Evolutionary conservation across 768 basidiomycete species (phyloP).

Genomic region (Cubamyces sp.): DNA sequence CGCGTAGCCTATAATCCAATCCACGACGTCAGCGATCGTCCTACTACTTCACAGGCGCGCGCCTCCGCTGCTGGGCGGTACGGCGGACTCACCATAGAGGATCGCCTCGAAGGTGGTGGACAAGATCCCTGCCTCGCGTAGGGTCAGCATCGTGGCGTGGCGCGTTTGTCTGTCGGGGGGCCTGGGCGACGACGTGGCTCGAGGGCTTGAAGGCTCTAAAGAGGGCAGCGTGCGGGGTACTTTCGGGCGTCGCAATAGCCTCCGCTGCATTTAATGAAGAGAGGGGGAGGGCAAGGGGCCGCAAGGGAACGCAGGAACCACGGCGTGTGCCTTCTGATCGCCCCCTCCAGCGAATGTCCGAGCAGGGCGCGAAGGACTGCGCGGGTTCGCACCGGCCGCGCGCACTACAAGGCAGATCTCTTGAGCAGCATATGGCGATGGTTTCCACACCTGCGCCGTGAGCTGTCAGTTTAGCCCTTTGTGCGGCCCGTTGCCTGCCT

Average conservation of each 20-base stretch:
- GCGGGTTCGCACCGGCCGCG: background rate
- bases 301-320: conserved; percentile 8
- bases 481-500: too few species aligned
- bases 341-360: background rate
- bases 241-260: background rate
- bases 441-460: too few species aligned
- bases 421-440: too few species aligned
- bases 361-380: background rate
- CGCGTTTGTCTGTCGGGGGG: background rate
- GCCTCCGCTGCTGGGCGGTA: too few species aligned
- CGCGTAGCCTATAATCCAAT: conserved; percentile 24
- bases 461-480: too few species aligned
- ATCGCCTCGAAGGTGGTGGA: conserved; percentile 30
- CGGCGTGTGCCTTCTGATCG: conserved; percentile 11
- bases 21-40: background rate
- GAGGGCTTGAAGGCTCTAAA: background rate
- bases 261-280: conserved; percentile 8
- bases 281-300: background rate
- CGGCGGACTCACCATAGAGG: conserved; percentile 26
- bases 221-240: background rate
- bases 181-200: background rate
- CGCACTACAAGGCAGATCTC: background rate
- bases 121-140: conserved; percentile 24
- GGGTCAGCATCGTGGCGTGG: conserved; percentile 17
- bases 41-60: background rate